A percentile compares a stretch with the other conserved stretches of the same genome.
Evolutionary conservation across 2,329 filamentous ascomycete species (phyloP).

Genomic region (Polytolypa hystricis): DNA sequence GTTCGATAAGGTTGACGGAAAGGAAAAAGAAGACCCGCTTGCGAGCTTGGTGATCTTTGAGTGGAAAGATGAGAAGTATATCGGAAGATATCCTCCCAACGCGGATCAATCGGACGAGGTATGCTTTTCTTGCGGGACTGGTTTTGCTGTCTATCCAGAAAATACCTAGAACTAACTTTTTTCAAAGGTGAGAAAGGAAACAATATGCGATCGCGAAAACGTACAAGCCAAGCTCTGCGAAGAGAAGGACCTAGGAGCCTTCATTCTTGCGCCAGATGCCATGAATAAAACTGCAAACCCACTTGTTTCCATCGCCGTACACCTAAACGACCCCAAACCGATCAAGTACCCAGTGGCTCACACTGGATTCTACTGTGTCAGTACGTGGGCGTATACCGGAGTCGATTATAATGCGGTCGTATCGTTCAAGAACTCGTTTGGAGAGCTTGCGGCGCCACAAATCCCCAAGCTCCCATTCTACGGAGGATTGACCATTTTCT

Average conservation of each 20-base stretch:
- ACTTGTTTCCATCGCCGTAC: slow-evolving; percentile 69
- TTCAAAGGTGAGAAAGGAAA: slow-evolving; percentile 41
- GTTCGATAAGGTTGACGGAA: slow-evolving; percentile 52
- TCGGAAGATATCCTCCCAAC: slow-evolving; percentile 58
- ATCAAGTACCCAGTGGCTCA: slow-evolving; percentile 77
- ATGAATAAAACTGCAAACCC: slow-evolving; percentile 57
- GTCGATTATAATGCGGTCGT: slow-evolving; percentile 67
- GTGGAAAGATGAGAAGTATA: slow-evolving; percentile 72
- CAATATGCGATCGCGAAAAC: slow-evolving; percentile 65
- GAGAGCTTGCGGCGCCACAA: slow-evolving; percentile 87
- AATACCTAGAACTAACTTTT: slow-evolving; percentile 22
- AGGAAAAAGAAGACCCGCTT: slow-evolving; percentile 53
- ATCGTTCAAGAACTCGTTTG: slow-evolving; percentile 91
- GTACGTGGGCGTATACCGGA: slow-evolving; percentile 59
- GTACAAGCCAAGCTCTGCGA: slow-evolving; percentile 64
- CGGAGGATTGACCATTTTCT: slow-evolving; percentile 84
- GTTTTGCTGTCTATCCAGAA: slow-evolving; percentile 15
- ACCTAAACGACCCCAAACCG: slow-evolving; percentile 59
- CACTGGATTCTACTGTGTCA: slow-evolving; percentile 93
- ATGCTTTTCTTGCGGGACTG: slow-evolving; percentile 16
- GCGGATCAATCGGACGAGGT: slow-evolving; percentile 46
- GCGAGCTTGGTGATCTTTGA: slow-evolving; percentile 87
- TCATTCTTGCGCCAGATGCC: slow-evolving; percentile 68
- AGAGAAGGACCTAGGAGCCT: slow-evolving; percentile 66
- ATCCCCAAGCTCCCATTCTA: slow-evolving; percentile 98